phyloP scores from a whole-genome alignment of 495 filamentous ascomycete genomes.

The Penicillium longicatenatum region DNA sequence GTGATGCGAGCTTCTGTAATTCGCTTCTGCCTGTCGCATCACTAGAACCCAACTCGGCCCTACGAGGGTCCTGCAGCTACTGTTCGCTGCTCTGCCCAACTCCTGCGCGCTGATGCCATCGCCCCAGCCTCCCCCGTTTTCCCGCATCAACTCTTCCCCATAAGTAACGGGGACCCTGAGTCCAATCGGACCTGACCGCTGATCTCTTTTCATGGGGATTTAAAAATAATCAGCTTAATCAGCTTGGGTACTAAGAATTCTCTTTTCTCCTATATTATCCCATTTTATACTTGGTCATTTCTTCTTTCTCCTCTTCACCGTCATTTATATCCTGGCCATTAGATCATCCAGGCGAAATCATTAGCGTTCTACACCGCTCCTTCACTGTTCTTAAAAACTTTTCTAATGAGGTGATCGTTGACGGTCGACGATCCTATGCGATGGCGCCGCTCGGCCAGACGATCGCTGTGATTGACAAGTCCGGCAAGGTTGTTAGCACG shows the following conservation, averaged over 20 bases:
- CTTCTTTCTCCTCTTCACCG: conserved; percentile 1
- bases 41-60: conserved; percentile 29
- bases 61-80: conserved; percentile 15
- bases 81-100: conserved; percentile 35
- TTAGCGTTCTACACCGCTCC: conserved; percentile 24
- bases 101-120: conserved; percentile 25
- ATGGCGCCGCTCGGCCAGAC: conserved; percentile 65
- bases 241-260: conserved; percentile 16
- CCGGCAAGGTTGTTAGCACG: conserved; percentile 88
- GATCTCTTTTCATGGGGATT: conserved; percentile 14
- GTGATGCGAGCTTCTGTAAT: conserved; percentile 13
- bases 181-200: conserved; percentile 21
- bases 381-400: conserved; percentile 7
- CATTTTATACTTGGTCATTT: conserved; percentile 1
- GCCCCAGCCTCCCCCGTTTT: conserved; percentile 24
- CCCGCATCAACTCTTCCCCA: conserved; percentile 15
- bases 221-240: conserved; percentile 18
- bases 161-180: conserved; percentile 1
- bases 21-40: conserved; percentile 23
- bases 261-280: neutral
- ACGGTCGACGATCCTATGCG: conserved; percentile 19
- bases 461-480: conserved; percentile 88
- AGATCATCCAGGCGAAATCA: conserved; percentile 6
- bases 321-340: conserved; percentile 13
- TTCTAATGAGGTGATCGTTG: conserved; percentile 20